A percentile compares a stretch with the other conserved stretches of the same genome.
These are phyloP conservation scores for Globisporangium parvum DNA, from an alignment of 352 stramenopile genomes.

Conservation along the genomic window DNA sequence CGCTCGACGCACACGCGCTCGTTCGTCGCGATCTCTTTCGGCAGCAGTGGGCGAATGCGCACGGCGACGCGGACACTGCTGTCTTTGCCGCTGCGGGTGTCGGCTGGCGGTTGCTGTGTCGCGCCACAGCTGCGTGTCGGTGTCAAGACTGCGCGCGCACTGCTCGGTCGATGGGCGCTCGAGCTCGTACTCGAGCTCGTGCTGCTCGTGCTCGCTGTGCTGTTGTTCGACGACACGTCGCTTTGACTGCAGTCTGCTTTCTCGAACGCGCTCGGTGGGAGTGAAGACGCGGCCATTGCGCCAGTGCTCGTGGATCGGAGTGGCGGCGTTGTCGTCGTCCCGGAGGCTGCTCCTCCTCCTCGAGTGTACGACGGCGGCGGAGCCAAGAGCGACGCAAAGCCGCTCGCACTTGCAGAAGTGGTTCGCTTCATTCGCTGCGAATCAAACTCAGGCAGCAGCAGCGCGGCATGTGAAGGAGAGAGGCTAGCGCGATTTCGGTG, in stretches of 20 bases:
- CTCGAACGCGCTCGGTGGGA: not conserved
- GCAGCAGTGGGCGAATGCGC: constrained; percentile 70
- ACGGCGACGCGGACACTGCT: constrained; percentile 68
- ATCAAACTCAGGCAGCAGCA: no score
- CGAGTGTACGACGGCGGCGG: constrained; percentile 5
- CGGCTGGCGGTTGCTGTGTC: no score
- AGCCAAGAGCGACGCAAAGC: constrained; percentile 11
- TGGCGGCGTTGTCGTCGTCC: not conserved
- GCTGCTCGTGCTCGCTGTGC: not conserved
- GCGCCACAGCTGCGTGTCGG: not conserved
- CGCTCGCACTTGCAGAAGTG: not conserved
- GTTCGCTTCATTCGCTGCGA: constrained; percentile 12
- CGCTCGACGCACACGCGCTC: constrained; percentile 38
- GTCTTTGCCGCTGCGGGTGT: constrained; percentile 33
- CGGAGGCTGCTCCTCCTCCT: not conserved
- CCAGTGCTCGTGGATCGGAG: not conserved
- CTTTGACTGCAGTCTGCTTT: not conserved
- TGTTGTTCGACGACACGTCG: constrained; percentile 5
- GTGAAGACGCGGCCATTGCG: not conserved
- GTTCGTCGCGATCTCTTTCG: constrained; percentile 61
- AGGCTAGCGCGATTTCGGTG: no score
- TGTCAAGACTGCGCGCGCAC: not conserved
- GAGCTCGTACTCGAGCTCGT: not conserved
- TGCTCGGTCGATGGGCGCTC: not conserved
- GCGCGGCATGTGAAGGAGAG: no score